phyloP scores from a whole-genome alignment of 176 grass and related monocot species.

The Phyllostachys edulis region DNA sequence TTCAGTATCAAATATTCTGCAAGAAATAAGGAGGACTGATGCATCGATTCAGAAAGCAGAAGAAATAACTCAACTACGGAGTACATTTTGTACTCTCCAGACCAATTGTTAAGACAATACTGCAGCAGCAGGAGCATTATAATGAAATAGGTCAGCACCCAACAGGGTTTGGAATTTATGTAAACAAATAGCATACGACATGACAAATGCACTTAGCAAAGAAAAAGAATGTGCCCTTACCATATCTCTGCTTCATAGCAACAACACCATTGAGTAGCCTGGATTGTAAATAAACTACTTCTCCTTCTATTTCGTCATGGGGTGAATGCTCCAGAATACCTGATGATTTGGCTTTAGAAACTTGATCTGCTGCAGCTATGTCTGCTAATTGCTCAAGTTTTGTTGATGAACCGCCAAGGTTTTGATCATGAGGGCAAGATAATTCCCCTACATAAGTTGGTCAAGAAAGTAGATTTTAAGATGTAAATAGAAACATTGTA shows the following conservation, averaged over 20 bases:
- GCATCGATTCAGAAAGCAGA: slow-evolving; percentile 50
- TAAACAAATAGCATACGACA: not conserved
- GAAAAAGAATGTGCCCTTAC: slow-evolving; percentile 43
- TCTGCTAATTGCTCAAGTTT: slow-evolving; percentile 34
- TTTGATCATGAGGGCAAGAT: not conserved
- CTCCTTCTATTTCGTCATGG: slow-evolving; percentile 92
- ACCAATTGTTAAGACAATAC: not conserved
- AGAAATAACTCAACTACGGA: slow-evolving; percentile 34
- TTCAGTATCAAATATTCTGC: slow-evolving; percentile 77
- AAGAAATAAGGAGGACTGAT: slow-evolving; percentile 49
- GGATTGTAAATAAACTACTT: slow-evolving; percentile 83
- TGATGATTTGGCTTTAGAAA: slow-evolving; percentile 54
- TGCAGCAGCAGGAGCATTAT: slow-evolving; percentile 4
- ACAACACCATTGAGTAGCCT: slow-evolving; percentile 65
- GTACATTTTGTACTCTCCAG: slow-evolving; percentile 1
- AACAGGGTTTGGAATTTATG: not conserved
- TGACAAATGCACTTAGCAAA: not conserved
- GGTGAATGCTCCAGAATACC: slow-evolving; percentile 65
- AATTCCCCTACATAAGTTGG: slow-evolving; percentile 23
- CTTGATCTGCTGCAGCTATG: slow-evolving; percentile 39
- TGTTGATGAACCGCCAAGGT: slow-evolving; percentile 8
- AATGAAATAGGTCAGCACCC: not conserved
- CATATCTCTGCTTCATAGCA: slow-evolving; percentile 58
- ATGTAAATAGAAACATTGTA: slow-evolving; percentile 15
- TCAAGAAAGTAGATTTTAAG: slow-evolving; percentile 9